Percentiles rank a stretch among this genome's conserved stretches.
Evolutionary conservation across 805 yeast genomes (phyloP).

Genomic region (Metschnikowia shivogae): DNA sequence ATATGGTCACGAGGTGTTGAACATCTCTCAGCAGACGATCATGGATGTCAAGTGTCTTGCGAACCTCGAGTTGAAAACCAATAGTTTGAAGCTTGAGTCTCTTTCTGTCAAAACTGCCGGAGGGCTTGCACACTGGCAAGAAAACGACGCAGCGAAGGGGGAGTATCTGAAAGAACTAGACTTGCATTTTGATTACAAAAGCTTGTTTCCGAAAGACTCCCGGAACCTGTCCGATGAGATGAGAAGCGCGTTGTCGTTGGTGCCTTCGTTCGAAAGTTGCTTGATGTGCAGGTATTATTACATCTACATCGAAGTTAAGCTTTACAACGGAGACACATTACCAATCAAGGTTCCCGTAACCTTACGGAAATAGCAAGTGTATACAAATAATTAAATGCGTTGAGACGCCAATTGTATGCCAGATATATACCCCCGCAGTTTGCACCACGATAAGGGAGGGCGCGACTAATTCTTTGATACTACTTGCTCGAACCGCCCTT

Average conservation of each 20-base stretch:
- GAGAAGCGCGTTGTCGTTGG: constrained; percentile 18
- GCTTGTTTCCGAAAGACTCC: constrained; percentile 10
- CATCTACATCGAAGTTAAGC: constrained; percentile 16
- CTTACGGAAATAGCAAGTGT: constrained; percentile 6
- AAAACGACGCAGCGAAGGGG: neutral
- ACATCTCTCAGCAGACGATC: constrained; percentile 18
- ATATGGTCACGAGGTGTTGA: constrained; percentile 19
- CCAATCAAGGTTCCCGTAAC: constrained; percentile 20
- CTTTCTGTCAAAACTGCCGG: constrained; percentile 8
- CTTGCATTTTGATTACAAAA: constrained; percentile 12
- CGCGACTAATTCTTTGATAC: too few relatives aligned
- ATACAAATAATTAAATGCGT: neutral
- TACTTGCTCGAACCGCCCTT: too few relatives aligned
- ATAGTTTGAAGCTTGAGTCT: constrained; percentile 17
- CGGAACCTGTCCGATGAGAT: constrained; percentile 12
- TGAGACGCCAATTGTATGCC: neutral
- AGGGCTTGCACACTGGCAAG: constrained; percentile 13
- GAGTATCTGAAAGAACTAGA: constrained; percentile 6
- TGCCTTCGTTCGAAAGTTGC: constrained; percentile 29
- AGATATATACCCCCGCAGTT: too few relatives aligned
- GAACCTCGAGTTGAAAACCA: constrained; percentile 20
- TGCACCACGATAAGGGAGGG: too few relatives aligned
- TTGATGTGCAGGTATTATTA: constrained; percentile 26
- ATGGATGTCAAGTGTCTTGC: constrained; percentile 28
- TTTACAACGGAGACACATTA: constrained; percentile 19